Percentiles rank a stretch among this genome's conserved stretches.
Conservation (phyloP, 768 basidiomycete species). For the Suillus luteus region DNA sequence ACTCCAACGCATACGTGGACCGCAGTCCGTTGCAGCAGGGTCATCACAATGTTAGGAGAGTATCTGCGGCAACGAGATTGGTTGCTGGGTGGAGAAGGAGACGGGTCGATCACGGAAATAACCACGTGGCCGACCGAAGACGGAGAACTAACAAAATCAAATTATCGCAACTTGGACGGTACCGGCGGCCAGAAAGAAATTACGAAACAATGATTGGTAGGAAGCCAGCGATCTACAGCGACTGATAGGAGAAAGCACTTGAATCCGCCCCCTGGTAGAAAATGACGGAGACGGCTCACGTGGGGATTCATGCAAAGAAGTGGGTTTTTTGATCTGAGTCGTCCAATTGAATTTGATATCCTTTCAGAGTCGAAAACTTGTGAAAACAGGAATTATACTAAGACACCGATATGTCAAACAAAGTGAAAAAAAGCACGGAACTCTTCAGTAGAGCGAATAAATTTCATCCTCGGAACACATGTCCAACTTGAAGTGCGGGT, state of each 20-base stretch:
- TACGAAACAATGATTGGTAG: not conserved
- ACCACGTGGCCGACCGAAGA: slow-evolving; percentile 3
- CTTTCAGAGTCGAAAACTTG: not conserved
- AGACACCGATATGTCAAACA: not conserved
- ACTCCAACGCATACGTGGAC: not conserved
- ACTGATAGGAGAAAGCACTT: not conserved
- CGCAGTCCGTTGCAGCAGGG: not conserved
- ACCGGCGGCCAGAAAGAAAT: not conserved
- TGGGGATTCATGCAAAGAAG: not conserved
- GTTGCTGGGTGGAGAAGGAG: not conserved
- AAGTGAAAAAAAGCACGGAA: not conserved
- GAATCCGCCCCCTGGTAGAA: not conserved
- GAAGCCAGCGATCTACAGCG: not conserved
- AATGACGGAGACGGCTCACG: slow-evolving; percentile 4
- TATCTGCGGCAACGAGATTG: not conserved
- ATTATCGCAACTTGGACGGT: not conserved
- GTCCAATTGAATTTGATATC: not conserved
- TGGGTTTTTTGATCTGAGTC: not conserved
- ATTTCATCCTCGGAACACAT: not conserved
- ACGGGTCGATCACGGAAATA: slow-evolving; percentile 4
- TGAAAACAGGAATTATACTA: not conserved
- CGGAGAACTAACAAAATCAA: not conserved
- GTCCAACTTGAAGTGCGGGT: not conserved
- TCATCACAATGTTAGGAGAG: not conserved
- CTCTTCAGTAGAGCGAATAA: not conserved